A percentile compares a stretch with the other conserved stretches of the same genome.
These are phyloP conservation scores for Amphibolis antarctica DNA, from an alignment of 106 monocot genomes.

Conservation along the genomic window DNA sequence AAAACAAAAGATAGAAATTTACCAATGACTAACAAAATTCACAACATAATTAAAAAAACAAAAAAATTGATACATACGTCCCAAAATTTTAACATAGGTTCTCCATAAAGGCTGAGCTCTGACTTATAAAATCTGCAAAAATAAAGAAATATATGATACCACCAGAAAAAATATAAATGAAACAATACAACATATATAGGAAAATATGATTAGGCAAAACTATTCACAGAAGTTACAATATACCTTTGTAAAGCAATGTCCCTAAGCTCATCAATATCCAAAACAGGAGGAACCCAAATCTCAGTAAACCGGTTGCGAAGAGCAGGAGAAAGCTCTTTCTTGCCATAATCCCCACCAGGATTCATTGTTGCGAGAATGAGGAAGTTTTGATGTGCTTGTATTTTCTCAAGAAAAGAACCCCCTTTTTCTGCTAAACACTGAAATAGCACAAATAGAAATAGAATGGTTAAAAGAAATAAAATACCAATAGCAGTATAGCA, in stretches of 20 bases:
- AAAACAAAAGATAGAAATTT: no score
- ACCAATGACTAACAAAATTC: neutral
- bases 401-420: constrained; percentile 45
- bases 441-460: neutral
- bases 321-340: constrained; percentile 93
- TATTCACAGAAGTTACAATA: constrained; percentile 3
- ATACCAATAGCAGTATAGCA: no score
- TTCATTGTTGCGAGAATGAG: constrained; percentile 95
- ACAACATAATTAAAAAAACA: neutral
- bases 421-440: constrained; percentile 93
- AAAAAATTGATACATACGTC: constrained; percentile 33
- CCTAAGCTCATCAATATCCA: constrained; percentile 51
- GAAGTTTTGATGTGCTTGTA: constrained; percentile 67
- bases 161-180: neutral
- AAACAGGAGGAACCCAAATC: constrained; percentile 87
- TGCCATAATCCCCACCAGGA: constrained; percentile 98
- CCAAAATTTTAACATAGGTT: constrained; percentile 71
- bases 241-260: constrained; percentile 52
- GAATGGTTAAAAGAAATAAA: neutral
- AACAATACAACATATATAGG: no score
- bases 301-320: constrained; percentile 91
- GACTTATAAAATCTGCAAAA: constrained; percentile 35
- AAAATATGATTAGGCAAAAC: neutral
- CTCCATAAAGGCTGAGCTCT: constrained; percentile 29
- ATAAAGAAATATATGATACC: neutral